A percentile compares a stretch with the other conserved stretches of the same genome.
phyloP scores from a whole-genome alignment of 2,329 filamentous ascomycete species.

The Cordyceps javanica region DNA sequence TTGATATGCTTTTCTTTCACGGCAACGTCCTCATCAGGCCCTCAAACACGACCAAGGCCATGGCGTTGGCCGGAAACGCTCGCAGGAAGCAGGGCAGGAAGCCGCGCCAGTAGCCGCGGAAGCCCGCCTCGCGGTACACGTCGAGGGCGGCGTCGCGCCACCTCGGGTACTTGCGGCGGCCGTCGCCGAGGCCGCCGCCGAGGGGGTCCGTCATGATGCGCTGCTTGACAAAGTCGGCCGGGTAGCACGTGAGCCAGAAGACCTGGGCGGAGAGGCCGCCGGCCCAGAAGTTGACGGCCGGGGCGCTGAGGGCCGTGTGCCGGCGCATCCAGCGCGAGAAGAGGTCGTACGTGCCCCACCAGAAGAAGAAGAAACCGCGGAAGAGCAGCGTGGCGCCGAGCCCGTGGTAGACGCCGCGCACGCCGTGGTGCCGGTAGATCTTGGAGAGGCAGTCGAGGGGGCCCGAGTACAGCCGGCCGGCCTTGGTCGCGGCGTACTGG shows the following conservation, averaged over 20 bases:
- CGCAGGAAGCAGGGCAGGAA: constrained; percentile 90
- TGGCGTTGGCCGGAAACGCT: constrained; percentile 92
- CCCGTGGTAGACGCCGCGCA: constrained; percentile 79
- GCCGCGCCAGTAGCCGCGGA: constrained; percentile 81
- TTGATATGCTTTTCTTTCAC: constrained; percentile 18
- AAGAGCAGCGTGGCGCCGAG: constrained; percentile 81
- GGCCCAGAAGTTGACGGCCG: constrained; percentile 93
- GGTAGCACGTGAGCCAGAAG: constrained; percentile 91
- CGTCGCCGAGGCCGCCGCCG: constrained; percentile 62
- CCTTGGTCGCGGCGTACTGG: constrained; percentile 79
- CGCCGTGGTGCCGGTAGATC: constrained; percentile 64
- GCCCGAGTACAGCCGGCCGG: constrained; percentile 72
- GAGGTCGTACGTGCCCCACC: constrained; percentile 94
- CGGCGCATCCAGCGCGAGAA: constrained; percentile 63
- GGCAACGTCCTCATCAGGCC: constrained; percentile 70
- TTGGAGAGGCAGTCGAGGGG: constrained; percentile 78
- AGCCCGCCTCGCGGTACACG: constrained; percentile 71
- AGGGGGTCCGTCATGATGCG: constrained; percentile 93
- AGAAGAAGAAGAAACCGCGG: constrained; percentile 91
- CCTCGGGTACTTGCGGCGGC: constrained; percentile 58
- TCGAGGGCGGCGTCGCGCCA: constrained; percentile 77
- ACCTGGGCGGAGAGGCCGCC: constrained; percentile 88
- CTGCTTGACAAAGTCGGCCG: constrained; percentile 91
- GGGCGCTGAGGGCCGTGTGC: constrained; percentile 64
- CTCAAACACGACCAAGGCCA: constrained; percentile 90